A percentile compares a stretch with the other conserved stretches of the same genome.
phyloP scores from a whole-genome alignment of 2,329 filamentous ascomycete species.

The Stagonosporopsis cucurbitacearum region DNA sequence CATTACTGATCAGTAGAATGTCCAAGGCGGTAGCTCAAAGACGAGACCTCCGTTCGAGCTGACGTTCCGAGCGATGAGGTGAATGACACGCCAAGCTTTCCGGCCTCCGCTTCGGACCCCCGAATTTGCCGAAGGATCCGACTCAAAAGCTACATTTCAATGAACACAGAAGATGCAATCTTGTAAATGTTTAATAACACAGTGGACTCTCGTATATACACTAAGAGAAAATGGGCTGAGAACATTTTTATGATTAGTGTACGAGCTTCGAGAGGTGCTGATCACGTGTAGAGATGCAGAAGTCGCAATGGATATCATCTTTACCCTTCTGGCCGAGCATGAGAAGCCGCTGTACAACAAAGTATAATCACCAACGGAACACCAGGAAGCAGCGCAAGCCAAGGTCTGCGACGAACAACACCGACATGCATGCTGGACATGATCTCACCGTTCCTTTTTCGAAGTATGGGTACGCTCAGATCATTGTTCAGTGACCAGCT shows the following conservation, averaged over 20 bases:
- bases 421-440: not conserved
- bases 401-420: not conserved
- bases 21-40: not conserved
- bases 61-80: constrained; percentile 6
- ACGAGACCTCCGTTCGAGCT: constrained; percentile 5
- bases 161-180: not conserved
- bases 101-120: constrained; percentile 3
- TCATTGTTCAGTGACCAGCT: not conserved
- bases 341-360: not conserved
- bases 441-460: too few species aligned
- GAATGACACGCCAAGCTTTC: constrained; percentile 6
- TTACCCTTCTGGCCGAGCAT: not conserved
- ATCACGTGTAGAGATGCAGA: not conserved
- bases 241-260: not conserved
- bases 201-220: too few species aligned
- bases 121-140: constrained; percentile 10
- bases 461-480: not conserved
- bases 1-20: constrained; percentile 24
- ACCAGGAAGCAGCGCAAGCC: not conserved
- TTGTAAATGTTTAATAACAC: too few species aligned
- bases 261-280: not conserved
- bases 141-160: not conserved
- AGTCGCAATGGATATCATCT: not conserved
- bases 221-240: not conserved
- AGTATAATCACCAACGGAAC: not conserved